Base-by-base conservation (phyloP, 495 filamentous ascomycete genomes). In the Diplogelasinospora grovesii region DNA sequence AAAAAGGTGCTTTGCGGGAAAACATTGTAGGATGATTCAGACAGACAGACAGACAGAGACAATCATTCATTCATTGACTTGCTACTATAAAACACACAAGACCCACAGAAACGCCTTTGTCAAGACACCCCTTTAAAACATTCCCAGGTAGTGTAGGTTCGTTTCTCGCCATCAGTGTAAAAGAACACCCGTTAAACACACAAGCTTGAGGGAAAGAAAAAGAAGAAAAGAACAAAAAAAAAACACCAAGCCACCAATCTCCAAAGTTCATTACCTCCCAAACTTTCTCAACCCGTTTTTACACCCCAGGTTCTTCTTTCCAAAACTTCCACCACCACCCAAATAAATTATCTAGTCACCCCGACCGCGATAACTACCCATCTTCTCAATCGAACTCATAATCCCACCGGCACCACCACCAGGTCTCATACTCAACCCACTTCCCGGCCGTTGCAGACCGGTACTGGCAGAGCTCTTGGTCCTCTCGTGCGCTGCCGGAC, bases 301-400 rank as follows among this genome's bases (percentile, higher is more conserved):
- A n/a, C n/a, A n/a, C n/a, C n/a, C n/a, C n/a, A n/a, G n/a, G n/a
- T n/a, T n/a, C n/a, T n/a, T n/a, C n/a, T n/a, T n/a, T n/a, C n/a
- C n/a, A n/a, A n/a, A n/a, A n/a, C n/a, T n/a, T n/a, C n/a, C 3
- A 25, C 16, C 20, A 6, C 14, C 11, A 25, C 21, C 15, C 3
- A 37, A 21, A 37, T 4, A 23, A 9, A 13, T 10, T 34, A 33
- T 43, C 28, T 21, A 2, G 35, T 35, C 23, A n/a, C 32, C 41
- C 24, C 31, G 31, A 22, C 45, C 23, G 16, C 63, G 53, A 44
- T 71, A 67, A 39, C 58, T 65, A 10, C 79, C 79, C 80, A 83
- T 83, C 58, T 76, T 71, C 63, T 83, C 81, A 61, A 84, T 82
- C 5, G 77, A 81, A 31, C 73, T 75, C 81, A 85, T 82, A 44